Evolutionary conservation across 129 eudicot genomes (phyloP).

Genomic region (Helianthus tuberosus): DNA sequence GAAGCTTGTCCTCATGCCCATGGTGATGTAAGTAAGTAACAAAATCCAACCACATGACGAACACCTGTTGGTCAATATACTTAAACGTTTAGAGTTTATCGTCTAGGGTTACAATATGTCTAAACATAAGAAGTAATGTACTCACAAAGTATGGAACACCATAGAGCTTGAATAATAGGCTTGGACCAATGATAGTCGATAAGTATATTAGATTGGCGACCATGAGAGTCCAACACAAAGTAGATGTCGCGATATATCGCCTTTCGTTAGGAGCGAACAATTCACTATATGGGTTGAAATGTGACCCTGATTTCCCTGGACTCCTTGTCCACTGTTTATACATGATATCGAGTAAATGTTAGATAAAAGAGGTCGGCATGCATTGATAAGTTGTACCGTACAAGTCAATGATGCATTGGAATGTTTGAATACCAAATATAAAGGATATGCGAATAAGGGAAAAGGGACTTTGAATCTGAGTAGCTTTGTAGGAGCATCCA

Average conservation of each 20-base stretch:
- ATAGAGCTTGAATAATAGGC: slow-evolving; percentile 58
- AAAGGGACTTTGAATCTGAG: slow-evolving; percentile 78
- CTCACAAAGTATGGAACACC: slow-evolving; percentile 69
- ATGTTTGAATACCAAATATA: slow-evolving; percentile 57
- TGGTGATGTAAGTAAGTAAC: slow-evolving; percentile 86
- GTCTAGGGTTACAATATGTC: not conserved
- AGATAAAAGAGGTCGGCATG: not conserved
- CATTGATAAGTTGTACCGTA: slow-evolving; percentile 2
- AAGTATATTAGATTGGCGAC: slow-evolving; percentile 42
- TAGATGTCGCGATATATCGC: slow-evolving; percentile 55
- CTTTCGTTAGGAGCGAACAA: slow-evolving; percentile 67
- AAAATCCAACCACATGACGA: slow-evolving; percentile 69
- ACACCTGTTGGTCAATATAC: slow-evolving; percentile 39
- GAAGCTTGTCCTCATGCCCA: slow-evolving; percentile 72
- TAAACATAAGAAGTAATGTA: not conserved
- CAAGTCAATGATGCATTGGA: not conserved
- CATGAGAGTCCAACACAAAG: slow-evolving; percentile 74
- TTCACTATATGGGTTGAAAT: slow-evolving; percentile 68
- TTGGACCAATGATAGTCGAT: slow-evolving; percentile 52
- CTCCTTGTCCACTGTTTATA: slow-evolving; percentile 57
- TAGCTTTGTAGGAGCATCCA: slow-evolving; percentile 56
- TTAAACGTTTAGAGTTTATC: not conserved
- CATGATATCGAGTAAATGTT: not conserved
- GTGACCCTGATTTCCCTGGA: slow-evolving; percentile 84
- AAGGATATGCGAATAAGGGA: slow-evolving; percentile 74